phyloP scores from a whole-genome alignment of 1,284 basidiomycete genomes.

The Ustilago lituana region DNA sequence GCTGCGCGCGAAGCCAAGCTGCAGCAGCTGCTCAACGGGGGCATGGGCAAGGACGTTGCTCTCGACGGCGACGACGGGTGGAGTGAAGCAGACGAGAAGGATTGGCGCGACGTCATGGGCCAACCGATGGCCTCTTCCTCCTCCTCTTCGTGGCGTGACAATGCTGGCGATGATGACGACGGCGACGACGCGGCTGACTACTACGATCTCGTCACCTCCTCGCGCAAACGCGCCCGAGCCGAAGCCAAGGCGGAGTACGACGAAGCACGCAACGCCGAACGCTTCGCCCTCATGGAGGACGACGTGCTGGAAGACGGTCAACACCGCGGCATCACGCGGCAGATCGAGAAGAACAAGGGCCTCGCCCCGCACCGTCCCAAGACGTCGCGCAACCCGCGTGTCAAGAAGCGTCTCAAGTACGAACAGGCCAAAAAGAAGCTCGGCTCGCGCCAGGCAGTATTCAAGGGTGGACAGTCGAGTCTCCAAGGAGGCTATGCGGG shows the following conservation, averaged over 20 bases:
- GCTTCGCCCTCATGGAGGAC: slow-evolving; percentile 56
- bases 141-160: slow-evolving; percentile 13
- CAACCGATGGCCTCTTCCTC: slow-evolving; percentile 19
- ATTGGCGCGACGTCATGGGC: slow-evolving; percentile 62
- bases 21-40: slow-evolving; percentile 28
- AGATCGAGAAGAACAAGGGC: slow-evolving; percentile 66
- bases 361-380: slow-evolving; percentile 62
- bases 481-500: slow-evolving; percentile 64
- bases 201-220: slow-evolving; percentile 61
- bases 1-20: slow-evolving; percentile 50
- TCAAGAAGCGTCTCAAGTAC: slow-evolving; percentile 66
- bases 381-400: slow-evolving; percentile 63
- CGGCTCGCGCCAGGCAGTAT: slow-evolving; percentile 59
- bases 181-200: slow-evolving; percentile 60
- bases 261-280: slow-evolving; percentile 49
- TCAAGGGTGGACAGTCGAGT: slow-evolving; percentile 64
- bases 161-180: slow-evolving; percentile 21
- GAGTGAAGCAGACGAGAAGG: slow-evolving; percentile 61
- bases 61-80: slow-evolving; percentile 53
- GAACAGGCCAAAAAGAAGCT: slow-evolving; percentile 66
- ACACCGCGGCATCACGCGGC: slow-evolving; percentile 62
- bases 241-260: slow-evolving; percentile 63
- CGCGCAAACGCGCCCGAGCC: slow-evolving; percentile 47
- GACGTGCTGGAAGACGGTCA: slow-evolving; percentile 57
- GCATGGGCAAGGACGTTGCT: slow-evolving; percentile 24